A percentile compares a stretch with the other conserved stretches of the same genome.
Evolutionary conservation across 169 alveolate species (phyloP).

Genomic region (Plasmodium sp.): DNA sequence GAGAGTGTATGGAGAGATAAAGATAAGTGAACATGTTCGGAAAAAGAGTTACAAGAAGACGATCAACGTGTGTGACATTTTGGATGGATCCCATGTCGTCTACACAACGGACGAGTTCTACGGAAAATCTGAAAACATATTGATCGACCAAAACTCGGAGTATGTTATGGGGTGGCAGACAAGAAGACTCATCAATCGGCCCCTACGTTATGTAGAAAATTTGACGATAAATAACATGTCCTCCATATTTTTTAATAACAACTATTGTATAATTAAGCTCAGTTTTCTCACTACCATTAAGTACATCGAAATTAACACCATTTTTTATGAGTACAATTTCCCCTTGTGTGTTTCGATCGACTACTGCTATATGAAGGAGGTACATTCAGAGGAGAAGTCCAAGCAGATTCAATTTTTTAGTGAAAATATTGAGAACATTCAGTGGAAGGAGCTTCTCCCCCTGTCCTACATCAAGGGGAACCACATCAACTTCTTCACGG

Average conservation of each 20-base stretch:
- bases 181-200: slow-evolving; percentile 64
- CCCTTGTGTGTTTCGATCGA: slow-evolving; percentile 72
- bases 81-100: slow-evolving; percentile 70
- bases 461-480: slow-evolving; percentile 73
- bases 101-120: slow-evolving; percentile 75
- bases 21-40: slow-evolving; percentile 46
- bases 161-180: slow-evolving; percentile 76
- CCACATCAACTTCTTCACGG: slow-evolving; percentile 63
- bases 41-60: slow-evolving; percentile 63
- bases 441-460: slow-evolving; percentile 66
- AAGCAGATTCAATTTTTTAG: slow-evolving; percentile 52
- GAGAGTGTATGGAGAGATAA: slow-evolving; percentile 79
- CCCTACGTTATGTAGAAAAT: slow-evolving; percentile 70
- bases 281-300: slow-evolving; percentile 59
- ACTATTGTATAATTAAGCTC: slow-evolving; percentile 71
- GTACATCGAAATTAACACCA: slow-evolving; percentile 72
- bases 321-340: slow-evolving; percentile 72
- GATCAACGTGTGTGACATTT: slow-evolving; percentile 52
- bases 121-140: slow-evolving; percentile 70
- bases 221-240: slow-evolving; percentile 49
- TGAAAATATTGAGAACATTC: slow-evolving; percentile 55
- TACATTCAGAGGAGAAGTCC: slow-evolving; percentile 58
- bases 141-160: slow-evolving; percentile 45
- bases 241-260: slow-evolving; percentile 51
- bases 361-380: slow-evolving; percentile 40